Evolutionary conservation across 352 stramenopile genomes (phyloP), one percentile per base, ranked within the genome.

Genomic region (Globisporangium spiculum): DNA sequence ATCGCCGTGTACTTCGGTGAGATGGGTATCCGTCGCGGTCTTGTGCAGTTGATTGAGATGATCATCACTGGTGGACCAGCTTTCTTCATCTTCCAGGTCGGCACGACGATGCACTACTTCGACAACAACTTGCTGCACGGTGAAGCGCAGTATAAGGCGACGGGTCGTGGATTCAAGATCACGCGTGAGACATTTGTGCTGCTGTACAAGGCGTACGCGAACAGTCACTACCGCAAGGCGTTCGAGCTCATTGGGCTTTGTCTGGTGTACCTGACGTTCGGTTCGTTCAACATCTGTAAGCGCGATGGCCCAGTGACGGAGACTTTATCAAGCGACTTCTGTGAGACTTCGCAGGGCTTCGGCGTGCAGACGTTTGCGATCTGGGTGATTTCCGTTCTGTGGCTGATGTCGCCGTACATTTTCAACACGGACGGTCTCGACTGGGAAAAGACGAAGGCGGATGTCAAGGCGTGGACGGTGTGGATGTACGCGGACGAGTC

Each of bases 341-440:
- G 83, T 71, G 67, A 86, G 32, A 93, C 86, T 0, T 81, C 83
- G 48, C 86, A 94, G 71, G 83, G 77, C 44, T 94, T 89, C 41
- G 86, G 86, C 46, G 86, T 91, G 58, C 85, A 93, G 58, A 93
- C 86, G 9, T 94, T 94, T 62, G 79, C 86, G 18, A 89, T 92
- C 63, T 94, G 85, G 85, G 76, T 83, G 18, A 93, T 94, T 60
- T 71, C 84, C 1, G 70, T 92, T 20, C 70, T 93, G 32, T 94
- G 84, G 85, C 56, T 94, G 7, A 61, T 92, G 41, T 87, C 84
- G 27, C 86, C 86, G 18, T 94, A 91, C 70, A 81, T 94, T 50
- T 94, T 94, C 75, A 94, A 94, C 74, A 92, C 84, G n/a, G 86
- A 94, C 46, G 86, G 86, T 24, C 70, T 94, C 2, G 86, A 94